phyloP scores from a whole-genome alignment of 2,329 filamentous ascomycete genomes.

The Ceratocystis eucalypticola region DNA sequence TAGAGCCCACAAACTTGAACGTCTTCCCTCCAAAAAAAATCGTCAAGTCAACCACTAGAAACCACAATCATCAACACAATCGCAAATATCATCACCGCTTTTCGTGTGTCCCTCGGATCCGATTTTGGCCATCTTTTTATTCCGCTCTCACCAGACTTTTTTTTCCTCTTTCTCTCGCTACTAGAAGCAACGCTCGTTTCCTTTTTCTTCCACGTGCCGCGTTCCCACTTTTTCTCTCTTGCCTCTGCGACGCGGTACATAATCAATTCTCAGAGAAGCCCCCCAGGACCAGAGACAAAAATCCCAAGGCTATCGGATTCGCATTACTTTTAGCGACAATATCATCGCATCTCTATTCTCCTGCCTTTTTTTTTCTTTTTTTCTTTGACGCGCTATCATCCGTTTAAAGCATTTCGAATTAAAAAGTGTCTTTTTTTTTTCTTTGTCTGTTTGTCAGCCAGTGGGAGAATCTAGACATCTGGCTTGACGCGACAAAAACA shows the following conservation, averaged over 20 bases:
- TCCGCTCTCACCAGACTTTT: not conserved
- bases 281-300: not conserved
- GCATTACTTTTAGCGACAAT: slow-evolving; percentile 2
- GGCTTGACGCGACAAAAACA: slow-evolving; percentile 5
- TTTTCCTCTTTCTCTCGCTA: not conserved
- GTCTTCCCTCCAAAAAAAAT: not conserved
- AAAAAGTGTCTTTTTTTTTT: slow-evolving; percentile 1
- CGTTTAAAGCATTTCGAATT: not conserved
- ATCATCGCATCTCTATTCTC: not conserved
- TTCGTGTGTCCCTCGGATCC: not conserved
- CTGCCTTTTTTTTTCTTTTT: not conserved
- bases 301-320: not conserved
- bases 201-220: slow-evolving; percentile 1
- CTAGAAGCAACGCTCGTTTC: slow-evolving; percentile 6
- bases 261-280: not conserved
- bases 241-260: slow-evolving; percentile 3
- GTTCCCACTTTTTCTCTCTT: not conserved
- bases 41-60: not conserved
- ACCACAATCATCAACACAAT: not conserved
- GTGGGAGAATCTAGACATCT: not conserved
- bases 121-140: not conserved
- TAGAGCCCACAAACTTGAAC: not conserved
- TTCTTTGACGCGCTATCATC: not conserved
- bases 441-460: not conserved
- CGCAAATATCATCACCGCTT: slow-evolving; percentile 1